Percentiles rank a stretch among this genome's conserved stretches.
phyloP scores from a whole-genome alignment of 129 eudicot genomes.

The Escallonia herrerae region DNA sequence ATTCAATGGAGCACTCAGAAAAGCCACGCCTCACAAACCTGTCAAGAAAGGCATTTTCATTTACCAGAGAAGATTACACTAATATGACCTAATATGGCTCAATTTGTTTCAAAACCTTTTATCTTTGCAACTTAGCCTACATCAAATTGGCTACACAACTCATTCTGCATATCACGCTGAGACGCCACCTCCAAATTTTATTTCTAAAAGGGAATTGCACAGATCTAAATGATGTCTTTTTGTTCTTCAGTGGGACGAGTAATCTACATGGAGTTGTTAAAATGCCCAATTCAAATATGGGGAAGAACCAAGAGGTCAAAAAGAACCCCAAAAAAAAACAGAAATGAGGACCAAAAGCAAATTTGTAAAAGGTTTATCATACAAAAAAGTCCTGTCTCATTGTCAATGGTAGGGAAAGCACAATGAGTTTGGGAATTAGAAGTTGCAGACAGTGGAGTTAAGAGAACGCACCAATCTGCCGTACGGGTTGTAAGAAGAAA shows the following conservation, averaged over 20 bases:
- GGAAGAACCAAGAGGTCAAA: neutral
- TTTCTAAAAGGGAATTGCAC: neutral
- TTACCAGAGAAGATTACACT: no score
- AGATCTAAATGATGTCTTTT: no score
- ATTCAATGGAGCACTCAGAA: constrained; percentile 78
- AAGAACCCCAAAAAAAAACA: neutral
- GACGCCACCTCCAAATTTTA: neutral
- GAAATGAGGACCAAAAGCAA: neutral
- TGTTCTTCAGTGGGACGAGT: no score
- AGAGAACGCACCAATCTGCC: constrained; percentile 68
- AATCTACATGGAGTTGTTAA: no score
- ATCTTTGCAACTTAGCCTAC: no score
- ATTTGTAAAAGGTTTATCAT: no score
- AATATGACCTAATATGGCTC: no score
- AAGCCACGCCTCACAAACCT: constrained; percentile 99
- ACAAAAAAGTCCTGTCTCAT: no score
- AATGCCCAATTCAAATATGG: neutral
- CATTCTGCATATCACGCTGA: no score
- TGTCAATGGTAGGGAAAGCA: no score
- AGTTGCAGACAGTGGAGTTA: neutral
- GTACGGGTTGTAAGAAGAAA: constrained; percentile 92
- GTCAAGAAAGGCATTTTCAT: neutral
- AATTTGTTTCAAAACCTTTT: no score
- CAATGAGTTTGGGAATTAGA: neutral
- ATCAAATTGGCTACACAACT: no score